A percentile compares a stretch with the other conserved stretches of the same genome.
phyloP scores from a whole-genome alignment of 345 rosid genomes.

The Dovyalis caffra region DNA sequence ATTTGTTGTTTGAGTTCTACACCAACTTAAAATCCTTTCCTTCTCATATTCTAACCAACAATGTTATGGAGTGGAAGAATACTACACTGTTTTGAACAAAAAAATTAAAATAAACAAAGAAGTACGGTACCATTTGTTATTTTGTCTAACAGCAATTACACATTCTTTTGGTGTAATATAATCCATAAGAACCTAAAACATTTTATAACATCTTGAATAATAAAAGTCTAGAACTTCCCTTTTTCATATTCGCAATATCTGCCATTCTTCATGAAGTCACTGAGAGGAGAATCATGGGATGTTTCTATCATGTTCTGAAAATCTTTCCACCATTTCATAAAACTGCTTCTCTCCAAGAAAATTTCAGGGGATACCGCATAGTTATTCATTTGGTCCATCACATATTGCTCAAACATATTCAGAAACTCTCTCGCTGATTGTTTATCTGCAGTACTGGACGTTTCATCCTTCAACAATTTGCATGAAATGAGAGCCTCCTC shows the following conservation, averaged over 20 bases:
- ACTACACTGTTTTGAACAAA: too few species aligned
- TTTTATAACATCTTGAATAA: background rate
- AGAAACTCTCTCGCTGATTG: constrained; percentile 13
- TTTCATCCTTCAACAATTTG: constrained; percentile 14
- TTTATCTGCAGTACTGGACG: constrained; percentile 6
- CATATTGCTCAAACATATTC: constrained; percentile 37
- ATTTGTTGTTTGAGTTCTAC: background rate
- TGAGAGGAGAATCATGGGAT: constrained; percentile 25
- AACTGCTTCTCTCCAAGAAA: constrained; percentile 55
- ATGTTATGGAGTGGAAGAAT: too few species aligned
- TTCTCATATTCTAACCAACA: too few species aligned
- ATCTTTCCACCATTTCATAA: constrained; percentile 67
- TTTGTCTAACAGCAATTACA: background rate
- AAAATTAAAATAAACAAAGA: too few species aligned
- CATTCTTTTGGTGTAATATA: background rate
- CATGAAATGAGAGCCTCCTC: constrained; percentile 54
- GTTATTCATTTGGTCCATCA: constrained; percentile 34
- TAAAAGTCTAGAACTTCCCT: constrained; percentile 1
- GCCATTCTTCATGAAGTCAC: constrained; percentile 37
- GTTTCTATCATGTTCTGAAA: constrained; percentile 32
- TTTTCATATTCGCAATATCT: constrained; percentile 29
- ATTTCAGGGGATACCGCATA: constrained; percentile 65
- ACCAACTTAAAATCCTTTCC: background rate
- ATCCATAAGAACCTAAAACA: background rate
- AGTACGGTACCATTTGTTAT: too few species aligned